Evolutionary conservation across 1,284 basidiomycete species (phyloP), one percentile per base, ranked within the genome.

Genomic region (Schizophyllum amplum): DNA sequence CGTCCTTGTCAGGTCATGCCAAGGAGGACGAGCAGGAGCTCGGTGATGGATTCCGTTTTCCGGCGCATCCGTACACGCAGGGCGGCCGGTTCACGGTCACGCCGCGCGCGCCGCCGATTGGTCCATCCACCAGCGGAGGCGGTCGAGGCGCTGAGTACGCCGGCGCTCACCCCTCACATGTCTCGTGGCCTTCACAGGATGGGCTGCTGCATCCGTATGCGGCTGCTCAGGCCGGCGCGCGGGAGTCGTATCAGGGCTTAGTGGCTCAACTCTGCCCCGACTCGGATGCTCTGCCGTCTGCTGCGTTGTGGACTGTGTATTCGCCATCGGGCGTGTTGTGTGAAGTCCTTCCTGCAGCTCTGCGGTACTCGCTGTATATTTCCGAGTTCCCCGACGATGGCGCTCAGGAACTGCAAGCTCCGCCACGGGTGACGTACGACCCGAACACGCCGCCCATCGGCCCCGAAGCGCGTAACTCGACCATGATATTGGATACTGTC

Each of bases 1-100:
- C 77, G 5, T 73, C 55, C 22, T 60, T 54, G 22, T 56, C 56
- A 48, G 67, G 47, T 51, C 64, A 59, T 51, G n/a, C n/a, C n/a
- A n/a, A n/a, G n/a, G 68, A 70, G 27, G 61, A 60, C 17, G 63
- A 63, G 22, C 72, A 76, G 27, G 67, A 70, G 4, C 69, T 78
- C 52, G 33, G 33, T 3, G 17, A 9, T 17, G 33, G 33, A 17
- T 42, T 42, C 33, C 64, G 67, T 24, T 62, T 83, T 25, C 75
- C 76, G 9, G 70, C 73, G 26, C 84, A 86, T 67, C 82, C 83
- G 1, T 86, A 86, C 64, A 82, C 81, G 5, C 75, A 79, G 51
- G 74, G 71, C 13, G 73, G 73, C 4, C 48, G 48, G 13, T 50
- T 22, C 11, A 21, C 48, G 9, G 48, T 50, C 13, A 24, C 20